Conservation (phyloP, 164 flowering plant genomes). For the Litsea cubeba region DNA sequence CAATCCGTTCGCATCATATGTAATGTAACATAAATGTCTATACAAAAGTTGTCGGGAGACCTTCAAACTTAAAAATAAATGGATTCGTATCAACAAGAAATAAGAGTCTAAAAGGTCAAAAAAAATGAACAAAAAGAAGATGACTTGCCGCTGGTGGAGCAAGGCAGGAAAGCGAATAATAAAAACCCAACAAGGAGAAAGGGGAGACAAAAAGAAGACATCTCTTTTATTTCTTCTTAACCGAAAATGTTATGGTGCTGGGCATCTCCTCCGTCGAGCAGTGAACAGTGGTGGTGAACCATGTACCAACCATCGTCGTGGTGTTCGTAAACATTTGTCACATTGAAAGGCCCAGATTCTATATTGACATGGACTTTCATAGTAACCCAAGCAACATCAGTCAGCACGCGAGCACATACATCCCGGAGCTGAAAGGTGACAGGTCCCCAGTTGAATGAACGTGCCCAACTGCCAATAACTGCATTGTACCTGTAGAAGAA, state of each 20-base stretch:
- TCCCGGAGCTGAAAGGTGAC: slow-evolving; percentile 68
- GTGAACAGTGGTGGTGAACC: slow-evolving; percentile 95
- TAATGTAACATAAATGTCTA: neutral
- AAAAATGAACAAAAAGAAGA: neutral
- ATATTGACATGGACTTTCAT: slow-evolving; percentile 68
- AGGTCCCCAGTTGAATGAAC: slow-evolving; percentile 64
- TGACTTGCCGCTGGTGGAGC: neutral
- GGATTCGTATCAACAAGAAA: neutral
- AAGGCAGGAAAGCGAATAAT: neutral
- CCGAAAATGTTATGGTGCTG: slow-evolving; percentile 42
- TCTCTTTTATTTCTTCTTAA: neutral
- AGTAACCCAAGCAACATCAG: slow-evolving; percentile 96
- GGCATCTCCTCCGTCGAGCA: slow-evolving; percentile 42
- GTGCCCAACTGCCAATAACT: slow-evolving; percentile 78
- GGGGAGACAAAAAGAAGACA: no score
- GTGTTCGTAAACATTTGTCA: slow-evolving; percentile 80
- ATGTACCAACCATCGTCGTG: slow-evolving; percentile 76
- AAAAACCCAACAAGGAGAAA: neutral
- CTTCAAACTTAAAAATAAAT: neutral
- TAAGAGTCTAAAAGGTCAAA: neutral
- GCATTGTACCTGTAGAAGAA: slow-evolving; percentile 50
- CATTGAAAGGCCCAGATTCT: slow-evolving; percentile 52
- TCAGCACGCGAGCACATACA: slow-evolving; percentile 63
- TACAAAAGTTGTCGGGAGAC: neutral
- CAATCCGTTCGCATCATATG: neutral